phyloP scores from a whole-genome alignment of 345 rosid species.

The Chamaenerion angustifolium region DNA sequence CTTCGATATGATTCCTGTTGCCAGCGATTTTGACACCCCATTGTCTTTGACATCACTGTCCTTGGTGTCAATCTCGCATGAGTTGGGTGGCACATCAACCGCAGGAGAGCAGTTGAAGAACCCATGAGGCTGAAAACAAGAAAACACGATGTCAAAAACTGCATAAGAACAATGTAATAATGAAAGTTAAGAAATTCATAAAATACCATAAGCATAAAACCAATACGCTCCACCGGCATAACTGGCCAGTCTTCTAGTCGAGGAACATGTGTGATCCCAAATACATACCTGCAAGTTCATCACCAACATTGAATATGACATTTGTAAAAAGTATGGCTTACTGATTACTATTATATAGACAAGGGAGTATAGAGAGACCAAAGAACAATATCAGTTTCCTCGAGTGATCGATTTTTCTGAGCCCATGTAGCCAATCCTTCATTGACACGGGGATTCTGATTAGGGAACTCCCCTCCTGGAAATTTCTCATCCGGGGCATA shows the following conservation, averaged over 20 bases:
- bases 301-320: background rate
- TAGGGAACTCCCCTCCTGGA: slow-evolving; percentile 92
- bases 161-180: background rate
- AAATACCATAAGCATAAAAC: slow-evolving; percentile 68
- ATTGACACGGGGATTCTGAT: slow-evolving; percentile 78
- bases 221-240: slow-evolving; percentile 79
- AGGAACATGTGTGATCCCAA: slow-evolving; percentile 87
- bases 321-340: background rate
- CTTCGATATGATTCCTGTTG: slow-evolving; percentile 45
- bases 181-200: background rate
- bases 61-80: slow-evolving; percentile 52
- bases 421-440: slow-evolving; percentile 88
- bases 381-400: slow-evolving; percentile 72
- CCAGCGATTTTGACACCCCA: slow-evolving; percentile 25
- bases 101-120: slow-evolving; percentile 96
- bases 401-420: slow-evolving; percentile 63
- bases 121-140: slow-evolving; percentile 69
- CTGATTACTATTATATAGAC: background rate
- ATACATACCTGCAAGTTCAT: slow-evolving; percentile 50
- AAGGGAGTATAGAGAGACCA: slow-evolving; percentile 37
- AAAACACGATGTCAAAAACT: background rate
- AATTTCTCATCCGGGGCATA: slow-evolving; percentile 49
- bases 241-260: slow-evolving; percentile 94
- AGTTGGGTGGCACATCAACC: slow-evolving; percentile 80
- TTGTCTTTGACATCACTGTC: slow-evolving; percentile 52